Conservation (phyloP, 129 eudicot species). For the Mikania micrantha region DNA sequence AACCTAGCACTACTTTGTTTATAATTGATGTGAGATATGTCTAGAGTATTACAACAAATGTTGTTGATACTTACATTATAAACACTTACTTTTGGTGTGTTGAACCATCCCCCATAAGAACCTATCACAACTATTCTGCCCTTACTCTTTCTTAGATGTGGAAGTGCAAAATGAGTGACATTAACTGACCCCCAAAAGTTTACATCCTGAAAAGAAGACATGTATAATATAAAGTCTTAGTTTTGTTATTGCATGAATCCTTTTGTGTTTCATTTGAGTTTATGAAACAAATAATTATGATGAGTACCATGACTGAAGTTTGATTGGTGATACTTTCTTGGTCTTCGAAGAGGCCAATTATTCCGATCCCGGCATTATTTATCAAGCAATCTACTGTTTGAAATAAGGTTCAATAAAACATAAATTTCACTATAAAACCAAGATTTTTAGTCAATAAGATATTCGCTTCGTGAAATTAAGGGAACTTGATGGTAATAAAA, state of each 20-base stretch:
- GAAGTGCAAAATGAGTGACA: slow-evolving; percentile 48
- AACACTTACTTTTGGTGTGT: slow-evolving; percentile 42
- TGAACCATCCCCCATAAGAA: slow-evolving; percentile 52
- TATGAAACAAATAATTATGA: not conserved
- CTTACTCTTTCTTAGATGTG: slow-evolving; percentile 48
- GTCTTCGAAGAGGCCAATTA: slow-evolving; percentile 44
- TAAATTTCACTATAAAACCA: not conserved
- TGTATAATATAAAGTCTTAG: not conserved
- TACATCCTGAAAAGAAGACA: slow-evolving; percentile 32
- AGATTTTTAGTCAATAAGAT: too few species aligned
- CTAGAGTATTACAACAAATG: too few species aligned
- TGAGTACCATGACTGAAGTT: slow-evolving; percentile 48
- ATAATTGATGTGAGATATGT: too few species aligned
- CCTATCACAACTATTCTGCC: slow-evolving; percentile 53
- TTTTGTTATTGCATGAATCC: not conserved
- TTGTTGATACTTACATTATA: slow-evolving; percentile 43
- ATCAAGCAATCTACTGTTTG: slow-evolving; percentile 70
- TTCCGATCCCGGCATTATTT: slow-evolving; percentile 55
- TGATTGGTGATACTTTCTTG: slow-evolving; percentile 30
- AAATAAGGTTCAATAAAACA: not conserved
- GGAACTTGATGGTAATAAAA: too few species aligned
- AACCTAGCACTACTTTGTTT: too few species aligned
- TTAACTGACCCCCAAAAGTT: slow-evolving; percentile 82
- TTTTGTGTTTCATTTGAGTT: not conserved
- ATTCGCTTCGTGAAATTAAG: too few species aligned